Conservation (phyloP, 495 filamentous ascomycete species). For the Niebla homalea region DNA sequence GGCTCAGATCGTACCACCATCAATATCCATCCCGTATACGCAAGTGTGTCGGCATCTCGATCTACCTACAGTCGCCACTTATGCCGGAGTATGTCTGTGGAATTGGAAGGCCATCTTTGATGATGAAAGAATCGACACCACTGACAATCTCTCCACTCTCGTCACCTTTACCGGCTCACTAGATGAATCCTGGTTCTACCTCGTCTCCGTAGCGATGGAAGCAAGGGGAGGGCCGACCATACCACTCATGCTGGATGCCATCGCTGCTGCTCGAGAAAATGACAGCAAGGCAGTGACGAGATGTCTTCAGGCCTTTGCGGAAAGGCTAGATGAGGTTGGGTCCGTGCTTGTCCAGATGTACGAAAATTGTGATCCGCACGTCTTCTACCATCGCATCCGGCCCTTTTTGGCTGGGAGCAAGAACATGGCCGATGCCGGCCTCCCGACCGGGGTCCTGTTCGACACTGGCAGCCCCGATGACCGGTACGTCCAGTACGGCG, state of each 20-base stretch:
- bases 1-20: slow-evolving; percentile 60
- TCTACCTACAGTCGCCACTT: slow-evolving; percentile 87
- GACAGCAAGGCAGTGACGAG: slow-evolving; percentile 59
- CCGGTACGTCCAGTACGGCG: slow-evolving; percentile 64
- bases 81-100: slow-evolving; percentile 84
- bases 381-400: slow-evolving; percentile 87
- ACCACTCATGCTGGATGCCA: slow-evolving; percentile 75
- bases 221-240: slow-evolving; percentile 82
- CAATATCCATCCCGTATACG: slow-evolving; percentile 73
- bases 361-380: slow-evolving; percentile 80
- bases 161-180: slow-evolving; percentile 88
- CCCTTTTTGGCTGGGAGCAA: slow-evolving; percentile 92
- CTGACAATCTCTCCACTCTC: slow-evolving; percentile 74
- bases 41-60: slow-evolving; percentile 68
- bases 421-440: slow-evolving; percentile 87
- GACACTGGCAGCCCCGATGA: slow-evolving; percentile 57
- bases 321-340: slow-evolving; percentile 73
- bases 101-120: slow-evolving; percentile 86
- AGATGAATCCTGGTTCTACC: slow-evolving; percentile 97
- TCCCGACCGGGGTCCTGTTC: slow-evolving; percentile 78
- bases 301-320: slow-evolving; percentile 64
- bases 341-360: slow-evolving; percentile 69
- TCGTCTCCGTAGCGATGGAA: slow-evolving; percentile 91
- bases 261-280: slow-evolving; percentile 60
- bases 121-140: slow-evolving; percentile 62